phyloP scores from a whole-genome alignment of 495 filamentous ascomycete genomes.

The Talaromyces wortmannii region DNA sequence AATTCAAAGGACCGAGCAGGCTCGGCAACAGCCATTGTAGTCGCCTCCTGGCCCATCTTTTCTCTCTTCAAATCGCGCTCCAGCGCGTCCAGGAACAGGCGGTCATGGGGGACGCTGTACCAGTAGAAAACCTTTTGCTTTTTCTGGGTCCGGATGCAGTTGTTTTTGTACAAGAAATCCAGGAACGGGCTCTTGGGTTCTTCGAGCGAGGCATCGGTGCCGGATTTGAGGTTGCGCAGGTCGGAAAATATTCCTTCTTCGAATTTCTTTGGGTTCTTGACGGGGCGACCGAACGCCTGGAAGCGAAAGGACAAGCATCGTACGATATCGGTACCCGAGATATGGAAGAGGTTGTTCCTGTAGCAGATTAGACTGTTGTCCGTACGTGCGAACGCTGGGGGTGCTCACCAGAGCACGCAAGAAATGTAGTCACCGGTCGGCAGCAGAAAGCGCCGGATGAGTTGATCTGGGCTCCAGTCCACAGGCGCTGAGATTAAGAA shows the following conservation, averaged over 20 bases:
- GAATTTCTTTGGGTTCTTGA: slow-evolving; percentile 99
- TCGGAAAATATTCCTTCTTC: slow-evolving; percentile 99
- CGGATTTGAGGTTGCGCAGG: slow-evolving; percentile 93
- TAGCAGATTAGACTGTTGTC: slow-evolving; percentile 8
- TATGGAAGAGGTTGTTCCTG: slow-evolving; percentile 98
- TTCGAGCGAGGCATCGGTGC: slow-evolving; percentile 97
- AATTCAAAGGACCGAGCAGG: slow-evolving; percentile 97
- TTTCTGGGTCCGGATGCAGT: slow-evolving; percentile 99
- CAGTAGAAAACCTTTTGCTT: slow-evolving; percentile 99
- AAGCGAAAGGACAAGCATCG: slow-evolving; percentile 97
- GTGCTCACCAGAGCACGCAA: slow-evolving; percentile 82
- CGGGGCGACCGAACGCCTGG: slow-evolving; percentile 94
- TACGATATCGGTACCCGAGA: slow-evolving; percentile 97
- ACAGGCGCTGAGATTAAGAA: slow-evolving; percentile 98
- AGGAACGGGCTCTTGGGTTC: slow-evolving; percentile 98
- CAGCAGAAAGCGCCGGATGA: slow-evolving; percentile 89
- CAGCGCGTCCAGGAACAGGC: slow-evolving; percentile 93
- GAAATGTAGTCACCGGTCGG: slow-evolving; percentile 98
- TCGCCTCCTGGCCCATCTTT: slow-evolving; percentile 98
- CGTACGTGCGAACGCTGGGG: slow-evolving; percentile 5
- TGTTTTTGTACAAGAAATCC: slow-evolving; percentile 99
- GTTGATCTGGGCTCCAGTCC: slow-evolving; percentile 95
- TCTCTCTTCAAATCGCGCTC: slow-evolving; percentile 97
- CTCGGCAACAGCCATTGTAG: slow-evolving; percentile 91
- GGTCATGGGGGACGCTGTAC: slow-evolving; percentile 98